These are phyloP conservation scores for Candida schatavii DNA, from an alignment of 805 yeast genomes.

Conservation along the genomic window DNA sequence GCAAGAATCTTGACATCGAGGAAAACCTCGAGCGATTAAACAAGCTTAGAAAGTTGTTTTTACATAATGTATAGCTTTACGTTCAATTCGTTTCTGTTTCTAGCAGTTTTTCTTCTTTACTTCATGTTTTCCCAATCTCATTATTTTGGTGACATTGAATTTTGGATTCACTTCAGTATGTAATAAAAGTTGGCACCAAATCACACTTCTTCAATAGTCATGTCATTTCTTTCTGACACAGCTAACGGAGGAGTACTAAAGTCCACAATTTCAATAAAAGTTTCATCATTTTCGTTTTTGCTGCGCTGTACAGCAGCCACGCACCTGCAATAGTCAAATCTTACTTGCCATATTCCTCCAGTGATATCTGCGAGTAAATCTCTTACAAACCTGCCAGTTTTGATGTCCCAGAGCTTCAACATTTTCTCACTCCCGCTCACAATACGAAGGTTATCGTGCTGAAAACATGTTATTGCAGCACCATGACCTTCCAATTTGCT, in stretches of 20 bases:
- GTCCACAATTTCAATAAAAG: constrained; percentile 82
- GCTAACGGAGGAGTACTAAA: constrained; percentile 48
- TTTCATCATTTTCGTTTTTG: constrained; percentile 48
- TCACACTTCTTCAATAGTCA: constrained; percentile 6
- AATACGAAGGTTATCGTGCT: constrained; percentile 77
- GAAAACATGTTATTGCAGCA: constrained; percentile 89
- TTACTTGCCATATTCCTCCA: constrained; percentile 93
- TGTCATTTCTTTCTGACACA: background rate
- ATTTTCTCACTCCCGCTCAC: constrained; percentile 88
- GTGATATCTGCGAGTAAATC: constrained; percentile 71
- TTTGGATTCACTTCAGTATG: constrained; percentile 1
- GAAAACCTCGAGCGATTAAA: constrained; percentile 32
- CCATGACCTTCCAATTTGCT: constrained; percentile 78
- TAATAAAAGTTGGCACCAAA: too few relatives aligned
- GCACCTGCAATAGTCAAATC: constrained; percentile 78
- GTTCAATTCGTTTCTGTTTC: background rate
- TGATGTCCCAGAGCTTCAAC: constrained; percentile 83
- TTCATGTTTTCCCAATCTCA: background rate
- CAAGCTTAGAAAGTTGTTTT: constrained; percentile 35
- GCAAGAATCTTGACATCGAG: constrained; percentile 25
- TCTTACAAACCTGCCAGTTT: constrained; percentile 70
- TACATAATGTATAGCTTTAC: constrained; percentile 8
- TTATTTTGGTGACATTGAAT: too few relatives aligned
- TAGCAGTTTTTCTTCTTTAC: background rate
- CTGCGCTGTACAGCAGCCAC: constrained; percentile 82